Conservation (phyloP, 2,329 filamentous ascomycete genomes). For the Uncinocarpus reesii region DNA sequence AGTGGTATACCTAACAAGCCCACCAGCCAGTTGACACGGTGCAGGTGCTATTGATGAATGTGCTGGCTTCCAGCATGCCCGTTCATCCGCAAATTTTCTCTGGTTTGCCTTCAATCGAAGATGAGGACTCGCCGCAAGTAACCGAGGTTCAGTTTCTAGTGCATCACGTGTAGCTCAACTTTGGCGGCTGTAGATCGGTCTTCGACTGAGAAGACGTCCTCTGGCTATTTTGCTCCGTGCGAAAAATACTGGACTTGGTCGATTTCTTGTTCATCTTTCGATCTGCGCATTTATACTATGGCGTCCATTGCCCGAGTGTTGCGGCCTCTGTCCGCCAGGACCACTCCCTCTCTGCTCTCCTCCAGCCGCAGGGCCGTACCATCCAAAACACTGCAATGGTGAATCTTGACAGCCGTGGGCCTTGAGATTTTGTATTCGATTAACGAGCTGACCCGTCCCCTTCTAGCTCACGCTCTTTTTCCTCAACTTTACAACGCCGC, state of each 20-base stretch:
- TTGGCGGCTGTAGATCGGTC: too few relatives aligned
- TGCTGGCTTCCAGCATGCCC: not conserved
- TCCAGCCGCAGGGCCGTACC: conserved; percentile 31
- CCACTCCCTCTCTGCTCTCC: conserved; percentile 30
- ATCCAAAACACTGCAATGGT: conserved; percentile 36
- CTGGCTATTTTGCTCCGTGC: conserved; percentile 2
- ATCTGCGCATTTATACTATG: conserved; percentile 28
- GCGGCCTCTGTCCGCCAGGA: conserved; percentile 37
- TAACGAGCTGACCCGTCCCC: not conserved
- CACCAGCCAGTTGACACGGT: too few relatives aligned
- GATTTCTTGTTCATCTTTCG: not conserved
- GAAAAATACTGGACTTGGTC: not conserved
- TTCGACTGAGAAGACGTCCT: too few relatives aligned
- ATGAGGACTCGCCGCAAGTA: conserved; percentile 15
- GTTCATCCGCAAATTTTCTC: not conserved
- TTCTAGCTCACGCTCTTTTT: conserved; percentile 45
- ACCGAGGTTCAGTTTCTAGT: conserved; percentile 17
- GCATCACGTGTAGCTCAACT: conserved; percentile 12
- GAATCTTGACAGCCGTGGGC: conserved; percentile 10
- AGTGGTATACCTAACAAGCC: too few relatives aligned
- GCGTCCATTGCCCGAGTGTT: conserved; percentile 40
- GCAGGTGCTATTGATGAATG: too few relatives aligned
- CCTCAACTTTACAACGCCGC: conserved; percentile 48
- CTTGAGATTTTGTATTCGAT: not conserved
- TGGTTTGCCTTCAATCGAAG: not conserved